Conservation (phyloP, 2,329 filamentous ascomycete species). For the Plenodomus biglobosus region DNA sequence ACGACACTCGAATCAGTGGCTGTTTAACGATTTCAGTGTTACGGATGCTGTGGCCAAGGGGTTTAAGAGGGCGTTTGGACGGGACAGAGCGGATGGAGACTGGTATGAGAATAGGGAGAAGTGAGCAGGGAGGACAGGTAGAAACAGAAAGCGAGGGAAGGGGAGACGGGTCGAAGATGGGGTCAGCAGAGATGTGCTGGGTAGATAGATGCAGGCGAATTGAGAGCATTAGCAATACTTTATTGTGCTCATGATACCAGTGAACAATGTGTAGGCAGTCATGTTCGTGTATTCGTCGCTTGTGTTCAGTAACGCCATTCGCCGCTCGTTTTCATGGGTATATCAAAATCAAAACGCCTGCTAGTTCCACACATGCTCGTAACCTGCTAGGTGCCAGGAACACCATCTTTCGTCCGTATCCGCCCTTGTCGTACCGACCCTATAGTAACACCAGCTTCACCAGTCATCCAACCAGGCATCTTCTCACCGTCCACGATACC, state of each 20-base stretch:
- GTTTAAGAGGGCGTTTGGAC: slow-evolving; percentile 32
- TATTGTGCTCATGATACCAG: too few species aligned
- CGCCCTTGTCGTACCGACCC: slow-evolving; percentile 69
- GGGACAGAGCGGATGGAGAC: slow-evolving; percentile 13
- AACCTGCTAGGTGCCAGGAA: slow-evolving; percentile 24
- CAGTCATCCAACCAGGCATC: slow-evolving; percentile 91
- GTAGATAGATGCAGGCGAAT: too few species aligned
- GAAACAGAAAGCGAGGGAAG: neutral
- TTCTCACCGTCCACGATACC: slow-evolving; percentile 73
- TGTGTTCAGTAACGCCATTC: slow-evolving; percentile 12
- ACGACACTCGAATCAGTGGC: slow-evolving; percentile 42
- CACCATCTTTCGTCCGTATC: slow-evolving; percentile 48
- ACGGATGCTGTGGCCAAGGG: slow-evolving; percentile 36
- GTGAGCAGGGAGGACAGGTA: too few species aligned
- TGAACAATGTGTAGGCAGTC: too few species aligned
- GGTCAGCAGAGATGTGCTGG: neutral
- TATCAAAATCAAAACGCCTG: slow-evolving; percentile 24
- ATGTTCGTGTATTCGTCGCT: too few species aligned
- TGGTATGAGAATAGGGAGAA: slow-evolving; percentile 16
- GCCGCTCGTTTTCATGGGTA: slow-evolving; percentile 28
- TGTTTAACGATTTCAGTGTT: slow-evolving; percentile 44
- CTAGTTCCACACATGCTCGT: slow-evolving; percentile 9
- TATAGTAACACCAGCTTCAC: slow-evolving; percentile 77
- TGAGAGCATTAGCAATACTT: too few species aligned
- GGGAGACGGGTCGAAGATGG: neutral